Base-by-base conservation (phyloP, 768 basidiomycete species). In the Tulasnella sp. region DNA sequence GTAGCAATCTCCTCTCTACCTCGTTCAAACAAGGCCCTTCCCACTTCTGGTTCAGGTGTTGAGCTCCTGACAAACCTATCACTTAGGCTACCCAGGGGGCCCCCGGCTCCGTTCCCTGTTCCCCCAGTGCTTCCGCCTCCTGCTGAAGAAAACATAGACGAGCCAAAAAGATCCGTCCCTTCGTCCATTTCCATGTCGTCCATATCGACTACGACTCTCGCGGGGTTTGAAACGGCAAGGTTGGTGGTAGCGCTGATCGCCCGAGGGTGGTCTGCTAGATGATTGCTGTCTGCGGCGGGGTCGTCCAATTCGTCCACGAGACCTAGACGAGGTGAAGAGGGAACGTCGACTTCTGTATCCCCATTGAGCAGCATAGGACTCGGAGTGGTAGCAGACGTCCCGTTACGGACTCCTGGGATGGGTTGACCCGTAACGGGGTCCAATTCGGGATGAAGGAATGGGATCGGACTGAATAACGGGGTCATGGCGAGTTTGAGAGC, bases 241-340 rank as follows among this genome's bases (percentile, higher is more conserved):
- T 72, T 82, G 22, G 83, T 83, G 37, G 81, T 82, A 24, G 83
- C 58, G 5, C 90, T 90, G 74, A 95, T 86, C 1, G 94, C 88
- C 3, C 90, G 93, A 3, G 94, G 94, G 84, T 91, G 91, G 73
- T 95, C 92, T 83, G 94, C 94, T 88, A 96, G 88, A 85, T 96
- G 94, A 31, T 94, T 94, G 69, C 58, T 78, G 40, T 76, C 75
- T 20, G 94, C 94, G 76, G 90, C 88, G 4, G 94, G 94, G 85
- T 95, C 93, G 83, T 96, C 95, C 82, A 96, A 86, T 85, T 96
- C 94, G 82, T 96, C 94, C 41, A 96, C 95, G 24, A 96, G 87
- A 0, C 95, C 94, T 8, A 96, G 74, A 9, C 64, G 50, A 42
- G 80, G 81, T 24, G 44, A 54, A 18, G 69, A 41, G 34, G 80